Percentiles rank a stretch among this genome's conserved stretches.
phyloP scores from a whole-genome alignment of 73 alveolate species.

The Durusdinium trenchii region DNA sequence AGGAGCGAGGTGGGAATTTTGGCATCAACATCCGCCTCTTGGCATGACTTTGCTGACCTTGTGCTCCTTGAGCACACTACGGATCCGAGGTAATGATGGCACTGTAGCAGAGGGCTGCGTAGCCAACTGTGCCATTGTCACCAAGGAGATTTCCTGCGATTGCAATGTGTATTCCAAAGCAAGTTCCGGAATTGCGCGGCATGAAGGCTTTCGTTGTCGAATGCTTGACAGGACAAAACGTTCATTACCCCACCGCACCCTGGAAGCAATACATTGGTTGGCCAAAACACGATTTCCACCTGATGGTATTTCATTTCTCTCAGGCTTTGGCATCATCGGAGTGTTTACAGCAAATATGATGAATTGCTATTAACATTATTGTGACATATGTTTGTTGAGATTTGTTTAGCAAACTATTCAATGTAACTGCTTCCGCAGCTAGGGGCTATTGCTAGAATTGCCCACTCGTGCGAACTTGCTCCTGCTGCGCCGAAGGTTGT shows the following conservation, averaged over 20 bases:
- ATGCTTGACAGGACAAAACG: slow-evolving; percentile 27
- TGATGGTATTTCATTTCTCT: no score
- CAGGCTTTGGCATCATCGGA: no score
- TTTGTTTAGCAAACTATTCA: no score
- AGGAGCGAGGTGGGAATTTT: slow-evolving; percentile 79
- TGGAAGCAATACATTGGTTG: no score
- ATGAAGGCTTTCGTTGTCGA: background rate
- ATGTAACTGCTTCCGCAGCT: no score
- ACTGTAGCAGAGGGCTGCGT: slow-evolving; percentile 78
- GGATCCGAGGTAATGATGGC: slow-evolving; percentile 9
- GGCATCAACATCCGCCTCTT: slow-evolving; percentile 75
- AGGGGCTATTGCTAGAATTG: no score
- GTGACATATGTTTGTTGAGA: no score
- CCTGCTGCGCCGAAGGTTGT: no score
- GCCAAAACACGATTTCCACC: no score
- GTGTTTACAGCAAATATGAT: no score
- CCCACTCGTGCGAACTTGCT: no score
- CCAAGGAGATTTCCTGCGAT: background rate
- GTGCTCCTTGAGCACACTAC: background rate
- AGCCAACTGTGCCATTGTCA: slow-evolving; percentile 58
- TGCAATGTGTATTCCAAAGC: background rate
- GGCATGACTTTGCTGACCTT: background rate
- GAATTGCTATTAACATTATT: no score
- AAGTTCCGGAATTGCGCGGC: background rate
- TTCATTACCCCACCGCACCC: slow-evolving; percentile 85